A percentile compares a stretch with the other conserved stretches of the same genome.
Conservation (phyloP, 768 basidiomycete genomes). For the Lactarius sanguifluus region DNA sequence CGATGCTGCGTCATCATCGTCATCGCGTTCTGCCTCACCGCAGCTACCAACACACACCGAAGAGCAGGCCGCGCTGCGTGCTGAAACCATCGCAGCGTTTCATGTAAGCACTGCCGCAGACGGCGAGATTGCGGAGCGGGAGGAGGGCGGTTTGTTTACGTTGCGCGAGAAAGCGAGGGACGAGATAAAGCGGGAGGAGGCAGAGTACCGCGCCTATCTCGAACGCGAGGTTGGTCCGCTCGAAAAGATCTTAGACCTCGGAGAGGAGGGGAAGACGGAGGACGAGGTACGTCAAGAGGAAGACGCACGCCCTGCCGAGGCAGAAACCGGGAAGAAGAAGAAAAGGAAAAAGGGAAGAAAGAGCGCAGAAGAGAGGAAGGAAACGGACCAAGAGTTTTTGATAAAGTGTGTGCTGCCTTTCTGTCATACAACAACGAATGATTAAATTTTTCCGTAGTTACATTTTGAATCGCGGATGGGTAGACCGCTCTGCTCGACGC, state of each 20-base stretch:
- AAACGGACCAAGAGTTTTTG: slow-evolving; percentile 82
- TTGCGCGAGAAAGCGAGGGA: slow-evolving; percentile 76
- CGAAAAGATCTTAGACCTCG: slow-evolving; percentile 61
- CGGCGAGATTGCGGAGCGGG: slow-evolving; percentile 40
- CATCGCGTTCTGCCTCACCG: slow-evolving; percentile 51
- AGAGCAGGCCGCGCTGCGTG: slow-evolving; percentile 71
- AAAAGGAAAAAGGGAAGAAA: slow-evolving; percentile 32
- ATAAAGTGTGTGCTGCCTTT: slow-evolving; percentile 63
- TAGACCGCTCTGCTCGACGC: slow-evolving; percentile 71
- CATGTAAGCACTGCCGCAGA: slow-evolving; percentile 43
- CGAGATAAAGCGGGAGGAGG: slow-evolving; percentile 74
- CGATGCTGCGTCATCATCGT: slow-evolving; percentile 37
- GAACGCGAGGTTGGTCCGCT: slow-evolving; percentile 81
- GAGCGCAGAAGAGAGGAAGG: slow-evolving; percentile 45
- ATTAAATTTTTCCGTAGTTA: slow-evolving; percentile 54
- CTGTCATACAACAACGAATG: slow-evolving; percentile 7
- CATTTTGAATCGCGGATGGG: slow-evolving; percentile 96
- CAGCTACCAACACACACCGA: slow-evolving; percentile 65
- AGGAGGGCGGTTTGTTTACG: slow-evolving; percentile 66
- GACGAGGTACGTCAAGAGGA: slow-evolving; percentile 35
- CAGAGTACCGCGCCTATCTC: slow-evolving; percentile 82
- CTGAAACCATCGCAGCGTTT: slow-evolving; percentile 86
- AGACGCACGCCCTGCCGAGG: slow-evolving; percentile 33
- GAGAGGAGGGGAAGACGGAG: slow-evolving; percentile 33
- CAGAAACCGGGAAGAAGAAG: slow-evolving; percentile 38